These are phyloP conservation scores for Naumovozyma baii DNA, from an alignment of 805 yeast species.

Conservation along the genomic window DNA sequence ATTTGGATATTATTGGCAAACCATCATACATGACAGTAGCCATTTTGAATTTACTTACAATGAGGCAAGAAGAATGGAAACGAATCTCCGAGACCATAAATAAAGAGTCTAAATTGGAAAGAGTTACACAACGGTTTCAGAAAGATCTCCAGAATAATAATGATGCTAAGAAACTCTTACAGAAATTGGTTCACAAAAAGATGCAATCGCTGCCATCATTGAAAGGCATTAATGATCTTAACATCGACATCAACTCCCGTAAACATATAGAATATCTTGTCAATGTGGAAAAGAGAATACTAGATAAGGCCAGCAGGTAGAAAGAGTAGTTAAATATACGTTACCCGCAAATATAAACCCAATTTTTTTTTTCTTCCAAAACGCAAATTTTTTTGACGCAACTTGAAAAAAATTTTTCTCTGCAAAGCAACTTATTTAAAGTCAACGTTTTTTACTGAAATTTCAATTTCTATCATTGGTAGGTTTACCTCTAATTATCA, in stretches of 20 bases:
- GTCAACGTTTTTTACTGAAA: not conserved
- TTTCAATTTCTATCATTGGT: not conserved
- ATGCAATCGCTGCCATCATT: not conserved
- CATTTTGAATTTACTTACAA: slow-evolving; percentile 29
- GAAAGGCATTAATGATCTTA: no score
- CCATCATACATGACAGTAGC: slow-evolving; percentile 40
- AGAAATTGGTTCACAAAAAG: not conserved
- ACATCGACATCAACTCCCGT: no score
- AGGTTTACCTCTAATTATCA: not conserved
- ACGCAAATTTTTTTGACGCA: not conserved
- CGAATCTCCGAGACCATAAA: slow-evolving; percentile 11
- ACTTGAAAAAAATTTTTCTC: not conserved
- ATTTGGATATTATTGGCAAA: slow-evolving; percentile 34
- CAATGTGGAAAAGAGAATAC: not conserved
- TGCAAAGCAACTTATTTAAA: not conserved
- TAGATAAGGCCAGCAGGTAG: no score
- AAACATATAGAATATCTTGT: not conserved
- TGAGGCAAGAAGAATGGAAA: slow-evolving; percentile 21
- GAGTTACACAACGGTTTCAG: not conserved
- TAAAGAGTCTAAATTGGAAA: not conserved
- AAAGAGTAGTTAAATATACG: no score
- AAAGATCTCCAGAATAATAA: not conserved
- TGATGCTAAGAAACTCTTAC: not conserved
- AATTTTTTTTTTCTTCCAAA: no score
- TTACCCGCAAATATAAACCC: not conserved